A percentile compares a stretch with the other conserved stretches of the same genome.
Conservation (phyloP, 2,329 filamentous ascomycete genomes). For the Calonectria pseudoturangicola region DNA sequence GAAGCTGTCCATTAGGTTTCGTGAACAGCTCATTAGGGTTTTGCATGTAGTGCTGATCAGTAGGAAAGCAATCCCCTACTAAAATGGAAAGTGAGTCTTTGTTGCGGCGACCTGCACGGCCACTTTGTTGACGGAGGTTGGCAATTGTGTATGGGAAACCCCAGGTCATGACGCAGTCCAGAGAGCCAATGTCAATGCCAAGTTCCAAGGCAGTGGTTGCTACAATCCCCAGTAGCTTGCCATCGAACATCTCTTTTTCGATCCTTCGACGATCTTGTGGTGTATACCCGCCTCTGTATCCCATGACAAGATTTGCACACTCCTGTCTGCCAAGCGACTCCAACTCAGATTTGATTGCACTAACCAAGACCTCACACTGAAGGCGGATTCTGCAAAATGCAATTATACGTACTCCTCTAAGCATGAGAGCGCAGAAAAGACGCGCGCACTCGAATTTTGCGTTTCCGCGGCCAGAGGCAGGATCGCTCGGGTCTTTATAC, state of each 20-base stretch:
- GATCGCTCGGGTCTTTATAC: constrained; percentile 91
- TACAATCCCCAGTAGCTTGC: constrained; percentile 92
- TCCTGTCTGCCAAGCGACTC: constrained; percentile 83
- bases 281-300: constrained; percentile 95
- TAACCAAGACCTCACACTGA: constrained; percentile 89
- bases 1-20: constrained; percentile 90
- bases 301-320: constrained; percentile 89
- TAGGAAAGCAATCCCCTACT: constrained; percentile 90
- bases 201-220: constrained; percentile 95
- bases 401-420: constrained; percentile 92
- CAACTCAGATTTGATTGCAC: constrained; percentile 86
- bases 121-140: constrained; percentile 95
- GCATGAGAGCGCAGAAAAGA: constrained; percentile 90
- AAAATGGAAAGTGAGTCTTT: constrained; percentile 94
- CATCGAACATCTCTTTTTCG: constrained; percentile 97
- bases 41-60: constrained; percentile 97
- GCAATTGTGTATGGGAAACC: constrained; percentile 97
- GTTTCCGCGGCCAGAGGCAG: constrained; percentile 89
- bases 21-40: constrained; percentile 96
- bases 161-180: constrained; percentile 95
- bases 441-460: constrained; percentile 90
- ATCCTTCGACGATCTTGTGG: constrained; percentile 91
- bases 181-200: constrained; percentile 93
- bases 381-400: constrained; percentile 93
- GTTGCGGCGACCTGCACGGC: constrained; percentile 91